Base-by-base conservation (phyloP, 106 monocot species). In the Xerophyta viscosa region DNA sequence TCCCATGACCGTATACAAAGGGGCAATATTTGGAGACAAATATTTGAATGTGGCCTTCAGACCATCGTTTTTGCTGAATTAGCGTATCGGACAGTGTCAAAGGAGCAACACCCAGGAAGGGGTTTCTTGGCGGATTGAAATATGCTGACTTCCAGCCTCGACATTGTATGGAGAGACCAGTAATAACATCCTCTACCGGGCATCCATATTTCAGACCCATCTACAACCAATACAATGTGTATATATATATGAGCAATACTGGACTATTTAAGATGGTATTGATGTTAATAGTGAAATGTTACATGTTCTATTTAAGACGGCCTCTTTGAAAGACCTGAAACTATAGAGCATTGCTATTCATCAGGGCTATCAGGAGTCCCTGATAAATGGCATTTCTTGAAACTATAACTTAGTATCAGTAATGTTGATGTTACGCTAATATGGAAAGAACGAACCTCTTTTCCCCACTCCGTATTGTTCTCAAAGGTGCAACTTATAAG, bases 21-120 rank as follows among this genome's bases (percentile, higher is more conserved):
- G 88, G 88, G 58, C 70, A 69, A 49, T 79, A 73, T 52, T 64
- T 76, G 20, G 79, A 83, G 27, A 83, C n/a, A 20, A 83, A 61
- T 36, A 88, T 73, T 22, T 79, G 68, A 13, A 88, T 50, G n/a
- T 73, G 29, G 0, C 88, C 83, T 46, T 79, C 88, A 2, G 70
- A 59, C 88, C 88, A 88, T 55, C 83, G 65, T 70, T 88, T 76
- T 27, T 73, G 76, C 51, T 83, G 83, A 6, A 88, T 57, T 14
- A 83, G 26, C 29, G 57, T 48, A 14, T 83, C 75, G 4, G 56
- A 66, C 7, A 88, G 33, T 22, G 80, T 84, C 25, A 60, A n/a
- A 1, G 89, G 77, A 24, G 80, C 69, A 25, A 84, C 45, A 7
- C 89, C 89, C 6, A 90, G 26, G 51, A 90, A 90, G 13, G 59